phyloP scores from a whole-genome alignment of 2,329 filamentous ascomycete species.

The Pseudophaeomoniella oleicola region DNA sequence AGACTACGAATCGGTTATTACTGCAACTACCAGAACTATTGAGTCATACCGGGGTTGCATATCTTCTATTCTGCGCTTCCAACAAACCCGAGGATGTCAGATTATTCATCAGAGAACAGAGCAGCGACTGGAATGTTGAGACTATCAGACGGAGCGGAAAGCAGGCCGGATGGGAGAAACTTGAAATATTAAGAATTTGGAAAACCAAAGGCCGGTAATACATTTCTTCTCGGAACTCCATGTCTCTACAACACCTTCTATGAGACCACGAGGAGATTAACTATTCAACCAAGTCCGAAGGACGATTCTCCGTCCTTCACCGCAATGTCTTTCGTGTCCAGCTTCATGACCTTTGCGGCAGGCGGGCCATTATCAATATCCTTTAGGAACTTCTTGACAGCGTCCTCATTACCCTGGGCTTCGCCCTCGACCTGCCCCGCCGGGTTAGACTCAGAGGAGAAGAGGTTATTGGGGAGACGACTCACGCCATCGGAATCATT shows the following conservation, averaged over 20 bases:
- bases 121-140: conserved; percentile 54
- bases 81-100: conserved; percentile 72
- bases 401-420: conserved; percentile 58
- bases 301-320: conserved; percentile 46
- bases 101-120: conserved; percentile 42
- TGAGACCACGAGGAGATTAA: too few relatives aligned
- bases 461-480: neutral
- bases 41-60: conserved; percentile 59
- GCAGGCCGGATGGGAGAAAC: conserved; percentile 84
- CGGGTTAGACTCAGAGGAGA: conserved; percentile 1
- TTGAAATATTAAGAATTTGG: conserved; percentile 82
- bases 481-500: conserved; percentile 11
- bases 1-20: conserved; percentile 71
- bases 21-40: conserved; percentile 52
- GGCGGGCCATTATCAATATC: conserved; percentile 62
- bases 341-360: conserved; percentile 55
- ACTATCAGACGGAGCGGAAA: conserved; percentile 72
- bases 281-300: conserved; percentile 5
- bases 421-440: conserved; percentile 65
- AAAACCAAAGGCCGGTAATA: too few relatives aligned
- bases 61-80: conserved; percentile 77
- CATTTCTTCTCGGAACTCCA: too few relatives aligned
- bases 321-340: conserved; percentile 56
- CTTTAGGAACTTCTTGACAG: conserved; percentile 55
- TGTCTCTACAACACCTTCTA: too few relatives aligned